phyloP scores from a whole-genome alignment of 805 yeast genomes.

The Myxozyma lipomycoides region DNA sequence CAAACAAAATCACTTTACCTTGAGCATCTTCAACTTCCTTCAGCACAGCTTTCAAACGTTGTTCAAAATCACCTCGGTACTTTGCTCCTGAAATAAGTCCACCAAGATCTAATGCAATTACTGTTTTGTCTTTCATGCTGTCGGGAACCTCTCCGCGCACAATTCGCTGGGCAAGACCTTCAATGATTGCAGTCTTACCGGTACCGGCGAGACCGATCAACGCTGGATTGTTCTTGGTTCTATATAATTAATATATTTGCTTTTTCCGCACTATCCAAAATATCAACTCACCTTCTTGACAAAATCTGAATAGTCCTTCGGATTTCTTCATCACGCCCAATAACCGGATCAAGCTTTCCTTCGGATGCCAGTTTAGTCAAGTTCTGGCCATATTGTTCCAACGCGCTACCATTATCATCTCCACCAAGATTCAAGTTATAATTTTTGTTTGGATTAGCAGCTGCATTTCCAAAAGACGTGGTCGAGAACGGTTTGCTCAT shows the following conservation, averaged over 20 bases:
- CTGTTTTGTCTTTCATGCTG: slow-evolving; percentile 78
- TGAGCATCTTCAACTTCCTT: slow-evolving; percentile 77
- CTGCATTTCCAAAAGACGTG: background rate
- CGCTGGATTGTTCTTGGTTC: slow-evolving; percentile 90
- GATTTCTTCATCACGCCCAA: slow-evolving; percentile 94
- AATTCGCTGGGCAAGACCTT: slow-evolving; percentile 92
- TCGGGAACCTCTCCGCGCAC: slow-evolving; percentile 92
- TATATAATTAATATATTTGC: background rate
- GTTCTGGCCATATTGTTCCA: slow-evolving; percentile 81
- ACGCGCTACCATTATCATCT: slow-evolving; percentile 45
- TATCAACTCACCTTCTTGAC: slow-evolving; percentile 54
- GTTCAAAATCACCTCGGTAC: slow-evolving; percentile 94
- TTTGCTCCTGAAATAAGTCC: slow-evolving; percentile 91
- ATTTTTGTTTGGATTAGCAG: slow-evolving; percentile 8
- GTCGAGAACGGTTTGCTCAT: slow-evolving; percentile 4
- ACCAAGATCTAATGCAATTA: slow-evolving; percentile 82
- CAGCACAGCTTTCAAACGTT: slow-evolving; percentile 72
- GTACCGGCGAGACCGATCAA: slow-evolving; percentile 96
- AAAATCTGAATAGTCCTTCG: slow-evolving; percentile 87
- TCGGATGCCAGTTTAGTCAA: slow-evolving; percentile 80
- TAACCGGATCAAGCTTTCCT: slow-evolving; percentile 93
- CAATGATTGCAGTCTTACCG: slow-evolving; percentile 95
- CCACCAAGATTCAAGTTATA: slow-evolving; percentile 41
- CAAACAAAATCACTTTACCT: slow-evolving; percentile 73
- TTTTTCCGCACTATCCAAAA: background rate